Conservation (phyloP, 345 rosid genomes). For the Combretum micranthum region DNA sequence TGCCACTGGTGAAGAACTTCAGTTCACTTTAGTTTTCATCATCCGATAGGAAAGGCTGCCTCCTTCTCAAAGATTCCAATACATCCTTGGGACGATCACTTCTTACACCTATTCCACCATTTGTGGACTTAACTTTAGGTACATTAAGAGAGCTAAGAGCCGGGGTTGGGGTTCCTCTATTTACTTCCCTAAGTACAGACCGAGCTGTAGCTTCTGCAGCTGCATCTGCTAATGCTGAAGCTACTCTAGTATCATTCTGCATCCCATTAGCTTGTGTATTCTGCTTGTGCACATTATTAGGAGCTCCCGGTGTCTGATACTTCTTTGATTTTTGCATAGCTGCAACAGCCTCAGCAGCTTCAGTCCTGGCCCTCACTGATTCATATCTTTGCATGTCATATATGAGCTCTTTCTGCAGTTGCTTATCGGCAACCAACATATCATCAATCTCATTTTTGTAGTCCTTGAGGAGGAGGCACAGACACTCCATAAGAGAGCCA, state of each 20-base stretch:
- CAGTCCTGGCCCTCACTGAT: constrained; percentile 50
- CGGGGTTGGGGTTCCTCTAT: constrained; percentile 49
- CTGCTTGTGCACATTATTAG: constrained; percentile 5
- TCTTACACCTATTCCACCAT: constrained; percentile 23
- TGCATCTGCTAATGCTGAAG: constrained; percentile 60
- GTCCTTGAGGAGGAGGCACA: constrained; percentile 79
- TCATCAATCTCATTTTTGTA: constrained; percentile 93
- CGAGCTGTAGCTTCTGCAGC: constrained; percentile 57
- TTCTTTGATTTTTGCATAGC: constrained; percentile 23
- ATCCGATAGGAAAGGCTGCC: constrained; percentile 54
- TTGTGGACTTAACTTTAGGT: constrained; percentile 58
- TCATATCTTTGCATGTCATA: constrained; percentile 92
- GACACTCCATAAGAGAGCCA: constrained; percentile 92
- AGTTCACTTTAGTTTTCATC: constrained; percentile 34
- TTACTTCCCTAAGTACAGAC: constrained; percentile 70
- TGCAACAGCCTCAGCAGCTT: constrained; percentile 44
- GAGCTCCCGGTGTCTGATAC: constrained; percentile 20
- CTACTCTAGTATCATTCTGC: constrained; percentile 30
- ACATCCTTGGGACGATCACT: constrained; percentile 46
- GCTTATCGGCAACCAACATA: constrained; percentile 81
- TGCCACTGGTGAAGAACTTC: no score
- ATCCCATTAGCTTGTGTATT: constrained; percentile 14
- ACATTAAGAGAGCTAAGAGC: constrained; percentile 62
- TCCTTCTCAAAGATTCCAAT: constrained; percentile 73
- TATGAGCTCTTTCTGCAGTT: constrained; percentile 88